phyloP scores from a whole-genome alignment of 345 rosid species.

The Capsella bursapastoris region DNA sequence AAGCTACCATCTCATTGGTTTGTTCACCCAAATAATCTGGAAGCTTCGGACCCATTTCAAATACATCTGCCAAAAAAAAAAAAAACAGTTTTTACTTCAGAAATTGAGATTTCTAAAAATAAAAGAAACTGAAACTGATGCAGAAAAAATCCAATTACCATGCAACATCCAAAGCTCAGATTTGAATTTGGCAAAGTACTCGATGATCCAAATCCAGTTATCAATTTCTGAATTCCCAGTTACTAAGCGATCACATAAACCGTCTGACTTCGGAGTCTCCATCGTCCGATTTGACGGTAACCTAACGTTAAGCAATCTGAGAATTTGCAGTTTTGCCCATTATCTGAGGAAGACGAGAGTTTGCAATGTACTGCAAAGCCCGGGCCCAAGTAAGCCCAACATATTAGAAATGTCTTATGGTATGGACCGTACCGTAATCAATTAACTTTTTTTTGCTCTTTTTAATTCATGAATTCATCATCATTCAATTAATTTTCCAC shows the following conservation, averaged over 20 bases:
- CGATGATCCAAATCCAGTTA: conserved; percentile 40
- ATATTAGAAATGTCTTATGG: too few species aligned
- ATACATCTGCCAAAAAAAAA: conserved; percentile 27
- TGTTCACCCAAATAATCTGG: conserved; percentile 44
- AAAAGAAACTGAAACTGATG: neutral
- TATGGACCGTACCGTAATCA: too few species aligned
- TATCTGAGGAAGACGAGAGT: too few species aligned
- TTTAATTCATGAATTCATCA: too few species aligned
- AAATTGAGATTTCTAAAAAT: neutral
- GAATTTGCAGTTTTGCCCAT: too few species aligned
- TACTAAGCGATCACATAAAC: conserved; percentile 17
- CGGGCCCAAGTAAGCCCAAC: too few species aligned
- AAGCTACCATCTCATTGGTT: conserved; percentile 44
- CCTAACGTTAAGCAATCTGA: neutral
- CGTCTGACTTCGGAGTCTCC: conserved; percentile 19
- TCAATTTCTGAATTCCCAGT: conserved; percentile 36
- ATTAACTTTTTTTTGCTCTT: too few species aligned
- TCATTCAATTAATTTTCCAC: too few species aligned
- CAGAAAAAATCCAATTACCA: conserved; percentile 27
- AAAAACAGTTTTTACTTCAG: neutral
- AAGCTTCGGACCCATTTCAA: conserved; percentile 43
- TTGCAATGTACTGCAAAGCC: too few species aligned
- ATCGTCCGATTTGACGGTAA: neutral
- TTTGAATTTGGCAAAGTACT: conserved; percentile 43
- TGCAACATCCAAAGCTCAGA: conserved; percentile 40